Percentiles rank a stretch among this genome's conserved stretches.
These are phyloP conservation scores for Gnomoniopsis sp. DNA, from an alignment of 2,329 filamentous ascomycete species.

Conservation along the genomic window DNA sequence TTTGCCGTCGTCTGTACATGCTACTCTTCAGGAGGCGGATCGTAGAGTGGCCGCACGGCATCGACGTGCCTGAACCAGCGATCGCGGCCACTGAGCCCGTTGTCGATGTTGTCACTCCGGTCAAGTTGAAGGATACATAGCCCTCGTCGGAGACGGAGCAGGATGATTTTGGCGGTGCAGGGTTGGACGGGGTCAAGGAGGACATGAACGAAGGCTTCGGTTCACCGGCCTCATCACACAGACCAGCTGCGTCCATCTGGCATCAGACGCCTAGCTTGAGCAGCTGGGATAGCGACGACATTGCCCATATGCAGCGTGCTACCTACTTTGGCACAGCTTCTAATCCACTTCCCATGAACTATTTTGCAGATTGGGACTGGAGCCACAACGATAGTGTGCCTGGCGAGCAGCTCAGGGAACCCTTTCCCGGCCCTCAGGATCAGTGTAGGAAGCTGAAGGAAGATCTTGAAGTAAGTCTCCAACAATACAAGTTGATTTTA, in stretches of 20 bases:
- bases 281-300: not conserved
- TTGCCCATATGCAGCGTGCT: not conserved
- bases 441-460: not conserved
- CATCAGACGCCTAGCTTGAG: not conserved
- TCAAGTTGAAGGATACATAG: not conserved
- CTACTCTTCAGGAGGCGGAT: conserved; percentile 12
- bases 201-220: not conserved
- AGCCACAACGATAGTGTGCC: not conserved
- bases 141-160: not conserved
- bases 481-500: not conserved
- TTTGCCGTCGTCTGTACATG: conserved; percentile 11
- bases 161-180: not conserved
- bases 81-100: not conserved
- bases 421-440: not conserved
- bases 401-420: not conserved
- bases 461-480: not conserved
- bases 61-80: conserved; percentile 1
- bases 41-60: conserved; percentile 13
- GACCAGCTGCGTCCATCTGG: not conserved
- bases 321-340: conserved; percentile 9
- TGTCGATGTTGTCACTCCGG: not conserved
- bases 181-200: not conserved
- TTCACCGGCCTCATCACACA: not conserved
- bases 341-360: conserved; percentile 1
- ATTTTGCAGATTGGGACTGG: not conserved